phyloP scores from a whole-genome alignment of 2,329 filamentous ascomycete species.

The Aureobasidium subglaciale region DNA sequence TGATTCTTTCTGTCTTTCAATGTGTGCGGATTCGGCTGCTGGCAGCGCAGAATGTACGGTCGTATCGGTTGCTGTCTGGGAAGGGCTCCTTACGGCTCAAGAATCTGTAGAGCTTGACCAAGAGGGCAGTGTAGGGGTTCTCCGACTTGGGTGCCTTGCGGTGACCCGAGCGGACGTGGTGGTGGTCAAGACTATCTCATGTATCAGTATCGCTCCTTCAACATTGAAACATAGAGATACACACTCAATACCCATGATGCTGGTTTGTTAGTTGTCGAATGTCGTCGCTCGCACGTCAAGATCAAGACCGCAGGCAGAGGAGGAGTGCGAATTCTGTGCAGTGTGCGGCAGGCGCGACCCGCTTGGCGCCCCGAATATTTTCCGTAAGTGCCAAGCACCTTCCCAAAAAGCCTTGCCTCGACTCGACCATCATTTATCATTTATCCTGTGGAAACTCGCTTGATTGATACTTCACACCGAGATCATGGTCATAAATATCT shows the following conservation, averaged over 20 bases:
- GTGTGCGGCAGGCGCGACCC: too few species aligned
- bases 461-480: too few species aligned
- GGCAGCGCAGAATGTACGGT: background rate
- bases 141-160: slow-evolving; percentile 76
- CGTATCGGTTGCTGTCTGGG: background rate
- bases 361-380: too few species aligned
- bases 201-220: too few species aligned
- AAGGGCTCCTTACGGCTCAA: slow-evolving; percentile 23
- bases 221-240: too few species aligned
- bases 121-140: slow-evolving; percentile 48
- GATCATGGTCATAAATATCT: too few species aligned
- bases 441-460: too few species aligned
- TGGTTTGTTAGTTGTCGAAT: background rate
- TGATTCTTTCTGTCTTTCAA: background rate
- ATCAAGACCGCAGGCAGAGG: too few species aligned
- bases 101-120: slow-evolving; percentile 63
- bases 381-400: too few species aligned
- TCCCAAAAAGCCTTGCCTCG: too few species aligned
- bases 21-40: background rate
- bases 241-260: slow-evolving; percentile 21
- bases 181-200: slow-evolving; percentile 49
- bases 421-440: too few species aligned
- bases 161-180: slow-evolving; percentile 58
- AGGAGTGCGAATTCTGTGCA: too few species aligned
- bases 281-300: slow-evolving; percentile 7